Percentiles rank a stretch among this genome's conserved stretches.
phyloP scores from a whole-genome alignment of 2,329 filamentous ascomycete species.

The Colletotrichum spaethianum region DNA sequence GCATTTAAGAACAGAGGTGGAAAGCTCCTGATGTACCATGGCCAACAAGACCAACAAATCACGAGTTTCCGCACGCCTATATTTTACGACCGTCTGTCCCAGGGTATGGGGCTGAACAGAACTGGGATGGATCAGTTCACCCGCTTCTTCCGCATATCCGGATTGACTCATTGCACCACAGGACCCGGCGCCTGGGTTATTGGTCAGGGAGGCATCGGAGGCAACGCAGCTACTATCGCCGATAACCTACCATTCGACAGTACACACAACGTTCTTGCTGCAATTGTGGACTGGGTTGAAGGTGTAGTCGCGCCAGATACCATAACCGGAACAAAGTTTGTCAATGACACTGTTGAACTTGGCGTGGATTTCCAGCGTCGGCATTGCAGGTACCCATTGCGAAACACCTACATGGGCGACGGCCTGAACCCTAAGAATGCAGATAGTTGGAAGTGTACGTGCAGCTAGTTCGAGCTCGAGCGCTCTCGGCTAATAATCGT shows the following conservation, averaged over 20 bases:
- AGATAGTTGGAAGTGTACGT: slow-evolving; percentile 20
- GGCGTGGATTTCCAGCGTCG: slow-evolving; percentile 30
- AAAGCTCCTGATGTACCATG: slow-evolving; percentile 64
- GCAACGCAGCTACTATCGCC: slow-evolving; percentile 27
- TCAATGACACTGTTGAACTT: slow-evolving; percentile 39
- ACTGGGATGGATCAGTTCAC: slow-evolving; percentile 62
- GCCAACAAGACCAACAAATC: slow-evolving; percentile 58
- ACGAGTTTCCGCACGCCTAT: slow-evolving; percentile 60
- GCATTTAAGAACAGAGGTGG: slow-evolving; percentile 57
- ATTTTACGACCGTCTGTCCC: slow-evolving; percentile 63
- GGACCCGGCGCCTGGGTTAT: slow-evolving; percentile 61
- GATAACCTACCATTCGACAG: slow-evolving; percentile 49
- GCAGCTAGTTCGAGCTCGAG: not conserved
- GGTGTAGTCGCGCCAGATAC: slow-evolving; percentile 56
- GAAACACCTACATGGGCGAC: not conserved
- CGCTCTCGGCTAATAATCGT: not conserved
- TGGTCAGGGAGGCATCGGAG: slow-evolving; percentile 43
- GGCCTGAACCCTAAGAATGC: not conserved
- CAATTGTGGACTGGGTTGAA: slow-evolving; percentile 65
- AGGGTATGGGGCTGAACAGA: slow-evolving; percentile 57
- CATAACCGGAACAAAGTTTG: slow-evolving; percentile 53
- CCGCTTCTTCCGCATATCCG: slow-evolving; percentile 66
- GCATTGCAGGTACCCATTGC: slow-evolving; percentile 34
- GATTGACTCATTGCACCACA: slow-evolving; percentile 65
- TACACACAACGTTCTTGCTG: slow-evolving; percentile 60